Base-by-base conservation (phyloP, 495 filamentous ascomycete species). In the Achaetomiella virescens region DNA sequence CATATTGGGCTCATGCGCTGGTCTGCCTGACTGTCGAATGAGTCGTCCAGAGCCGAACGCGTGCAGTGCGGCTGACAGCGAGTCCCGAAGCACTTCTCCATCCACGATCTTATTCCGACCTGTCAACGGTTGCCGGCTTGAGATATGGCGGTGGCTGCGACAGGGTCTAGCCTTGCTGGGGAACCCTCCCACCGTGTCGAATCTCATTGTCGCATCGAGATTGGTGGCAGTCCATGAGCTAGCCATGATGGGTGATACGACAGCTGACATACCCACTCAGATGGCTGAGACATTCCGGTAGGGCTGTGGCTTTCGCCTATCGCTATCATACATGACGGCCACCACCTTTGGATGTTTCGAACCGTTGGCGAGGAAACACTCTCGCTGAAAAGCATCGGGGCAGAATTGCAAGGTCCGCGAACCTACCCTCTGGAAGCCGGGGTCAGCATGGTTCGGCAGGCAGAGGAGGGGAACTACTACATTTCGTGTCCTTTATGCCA, bases 1-100 rank as follows among this genome's bases (percentile, higher is more conserved):
- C 57, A 66, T 61, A 65, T 60, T 54, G 43, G 60, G 49, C 59
- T 38, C 38, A 6, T 15, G 38, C 20, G 20, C 37, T 25, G 20
- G 43, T 29, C 15, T 57, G 45, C 54, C 37, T 48, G 29, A 31
- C 40, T 29, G 41, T 36, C 24, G 8, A 25, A 37, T 57, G 46
- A 33, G 40, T 56, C 40, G 18, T 55, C 24, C 12, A 54, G 43
- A 41, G 38, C 65, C 65, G 65, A 65, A 45, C 15, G 27, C 35
- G 8, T 54, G 65, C 60, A 65, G 57, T 64, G 65, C 65, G 65
- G 65, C 65, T 67, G 65, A 67, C 27, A 33, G 21, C 49, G 31
- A 61, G 44, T 52, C 54, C 48, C 44, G 37, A 48, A 42, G 27
- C 27, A 9, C 49, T 40, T 37, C 36, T 21, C n/a, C n/a, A n/a